Evolutionary conservation across 2,329 filamentous ascomycete species (phyloP), one percentile per base, ranked within the genome.

Genomic region (Pestalotiopsis fici): DNA sequence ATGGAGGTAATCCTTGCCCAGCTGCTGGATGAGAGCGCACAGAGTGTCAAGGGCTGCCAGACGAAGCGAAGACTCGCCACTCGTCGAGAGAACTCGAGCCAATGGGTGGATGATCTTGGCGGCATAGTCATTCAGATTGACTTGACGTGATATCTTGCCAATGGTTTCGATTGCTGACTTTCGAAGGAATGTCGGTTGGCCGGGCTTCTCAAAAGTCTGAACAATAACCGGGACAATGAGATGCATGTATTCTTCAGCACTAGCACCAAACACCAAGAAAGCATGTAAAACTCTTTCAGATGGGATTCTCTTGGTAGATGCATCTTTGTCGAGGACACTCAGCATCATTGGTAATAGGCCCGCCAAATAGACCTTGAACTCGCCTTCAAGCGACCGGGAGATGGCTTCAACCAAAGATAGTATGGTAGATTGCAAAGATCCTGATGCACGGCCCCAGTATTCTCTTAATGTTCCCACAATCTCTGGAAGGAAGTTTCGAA

Each of bases 201-300:
- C 90, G 37, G 92, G 88, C 75, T 94, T 97, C 78, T 99, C 95
- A 75, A 99, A 98, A 61, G 97, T 92, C 57, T 92, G 90, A 9
- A 99, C 95, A 74, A 99, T 94, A 43, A 97, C 94, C 0, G 96
- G 96, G 64, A 99, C 93, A 72, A 99, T 98, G 64, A 99, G 86
- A 78, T 99, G 96, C 96, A 99, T 99, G 78, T 99, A 99, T 78
- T 99, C 96, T 78, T 99, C 96, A 12, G 93, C 93, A 75, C 95
- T 98, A 0, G 95, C 91, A 1, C 97, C 97, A 77, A 99, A 99
- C 0, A 99, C 93, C 31, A 99, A 83, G 79, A 99, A 97, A 0
- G 95, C 95, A 77, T 98, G 96, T 27, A 99, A 85, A 3, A 99
- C 95, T 73, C 92, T 91, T 77, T 98, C 94, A 0, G 95, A 97